A percentile compares a stretch with the other conserved stretches of the same genome.
phyloP scores from a whole-genome alignment of 768 basidiomycete genomes.

The Galerina marginata region DNA sequence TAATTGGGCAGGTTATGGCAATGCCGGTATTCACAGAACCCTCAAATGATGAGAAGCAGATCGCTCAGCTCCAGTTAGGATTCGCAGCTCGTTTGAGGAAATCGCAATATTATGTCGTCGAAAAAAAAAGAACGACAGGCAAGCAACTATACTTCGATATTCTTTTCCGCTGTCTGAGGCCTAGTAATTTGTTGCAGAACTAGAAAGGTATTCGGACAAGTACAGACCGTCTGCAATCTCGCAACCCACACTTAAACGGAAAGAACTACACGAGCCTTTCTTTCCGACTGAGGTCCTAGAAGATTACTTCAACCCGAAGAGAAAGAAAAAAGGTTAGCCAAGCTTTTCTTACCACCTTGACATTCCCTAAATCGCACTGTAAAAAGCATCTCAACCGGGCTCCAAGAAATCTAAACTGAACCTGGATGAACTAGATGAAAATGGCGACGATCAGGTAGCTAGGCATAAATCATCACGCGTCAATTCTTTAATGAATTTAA shows the following conservation, averaged over 20 bases:
- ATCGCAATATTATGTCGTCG: slow-evolving; percentile 78
- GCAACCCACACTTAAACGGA: slow-evolving; percentile 71
- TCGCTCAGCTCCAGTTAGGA: slow-evolving; percentile 69
- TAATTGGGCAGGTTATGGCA: slow-evolving; percentile 57
- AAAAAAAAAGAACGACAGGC: slow-evolving; percentile 69
- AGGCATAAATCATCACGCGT: background rate
- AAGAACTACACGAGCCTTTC: slow-evolving; percentile 74
- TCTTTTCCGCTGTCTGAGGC: background rate
- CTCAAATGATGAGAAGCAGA: slow-evolving; percentile 66
- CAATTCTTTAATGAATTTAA: background rate
- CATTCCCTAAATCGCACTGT: background rate
- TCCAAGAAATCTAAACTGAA: slow-evolving; percentile 51
- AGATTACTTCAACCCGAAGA: slow-evolving; percentile 77
- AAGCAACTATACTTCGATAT: slow-evolving; percentile 11
- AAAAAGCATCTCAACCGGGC: slow-evolving; percentile 22
- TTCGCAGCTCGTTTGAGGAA: slow-evolving; percentile 68
- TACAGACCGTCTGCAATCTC: slow-evolving; percentile 66
- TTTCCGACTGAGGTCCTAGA: slow-evolving; percentile 82
- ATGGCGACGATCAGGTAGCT: slow-evolving; percentile 61
- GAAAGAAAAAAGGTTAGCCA: slow-evolving; percentile 56
- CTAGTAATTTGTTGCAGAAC: slow-evolving; percentile 47
- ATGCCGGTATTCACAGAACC: slow-evolving; percentile 75
- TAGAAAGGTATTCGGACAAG: slow-evolving; percentile 85
- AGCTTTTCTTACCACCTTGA: background rate
- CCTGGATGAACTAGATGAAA: slow-evolving; percentile 71